phyloP scores from a whole-genome alignment of 2,329 filamentous ascomycete species.

The Huntiella bhutanensis region DNA sequence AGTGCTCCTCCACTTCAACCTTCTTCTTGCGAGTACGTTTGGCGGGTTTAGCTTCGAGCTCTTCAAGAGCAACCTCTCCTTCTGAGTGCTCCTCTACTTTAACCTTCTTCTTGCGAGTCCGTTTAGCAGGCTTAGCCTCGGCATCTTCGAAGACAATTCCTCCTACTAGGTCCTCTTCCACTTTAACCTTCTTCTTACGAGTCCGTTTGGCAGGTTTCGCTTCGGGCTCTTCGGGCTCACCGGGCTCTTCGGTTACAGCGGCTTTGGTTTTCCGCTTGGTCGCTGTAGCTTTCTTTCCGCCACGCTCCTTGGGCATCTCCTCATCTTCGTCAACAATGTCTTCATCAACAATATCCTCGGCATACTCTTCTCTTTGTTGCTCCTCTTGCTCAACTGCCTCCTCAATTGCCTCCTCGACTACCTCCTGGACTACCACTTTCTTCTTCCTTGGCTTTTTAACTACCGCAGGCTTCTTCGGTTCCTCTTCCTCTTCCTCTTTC shows the following conservation, averaged over 20 bases:
- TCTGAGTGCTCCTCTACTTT: not conserved
- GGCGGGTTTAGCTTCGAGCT: not conserved
- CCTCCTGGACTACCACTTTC: not conserved
- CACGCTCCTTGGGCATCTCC: not conserved
- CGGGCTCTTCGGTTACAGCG: not conserved
- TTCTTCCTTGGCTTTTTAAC: not conserved
- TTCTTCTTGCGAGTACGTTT: not conserved
- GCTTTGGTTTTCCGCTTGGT: not conserved
- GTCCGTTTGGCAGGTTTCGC: not conserved
- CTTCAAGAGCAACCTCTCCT: not conserved
- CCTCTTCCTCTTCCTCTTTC: not conserved
- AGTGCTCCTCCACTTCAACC: not conserved
- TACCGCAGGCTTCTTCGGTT: conserved; percentile 1
- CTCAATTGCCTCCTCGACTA: not conserved
- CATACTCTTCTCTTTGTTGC: not conserved
- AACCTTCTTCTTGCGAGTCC: not conserved
- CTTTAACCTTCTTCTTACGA: not conserved
- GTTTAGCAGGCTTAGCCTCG: not conserved
- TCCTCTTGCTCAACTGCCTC: not conserved
- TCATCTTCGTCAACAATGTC: not conserved
- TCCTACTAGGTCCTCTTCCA: not conserved
- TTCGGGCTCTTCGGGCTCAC: not conserved
- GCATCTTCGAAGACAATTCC: not conserved
- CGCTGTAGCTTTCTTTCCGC: not conserved
- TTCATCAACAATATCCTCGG: not conserved